These are phyloP conservation scores for Colletotrichum noveboracense DNA, from an alignment of 2,329 filamentous ascomycete species.

Conservation along the genomic window DNA sequence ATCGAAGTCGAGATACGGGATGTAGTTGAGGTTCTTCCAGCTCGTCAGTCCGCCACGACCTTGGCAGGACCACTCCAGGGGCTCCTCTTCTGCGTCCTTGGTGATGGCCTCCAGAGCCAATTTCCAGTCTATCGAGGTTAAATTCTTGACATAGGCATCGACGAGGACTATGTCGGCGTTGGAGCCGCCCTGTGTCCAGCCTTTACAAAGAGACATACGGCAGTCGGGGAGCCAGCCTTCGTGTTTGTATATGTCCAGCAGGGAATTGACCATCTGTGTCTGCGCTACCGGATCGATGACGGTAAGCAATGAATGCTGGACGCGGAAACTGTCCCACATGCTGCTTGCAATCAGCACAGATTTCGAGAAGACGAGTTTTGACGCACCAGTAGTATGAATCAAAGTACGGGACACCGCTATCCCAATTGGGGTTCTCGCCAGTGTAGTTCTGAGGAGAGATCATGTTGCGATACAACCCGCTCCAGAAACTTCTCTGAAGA, in stretches of 20 bases:
- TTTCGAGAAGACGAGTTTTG: background rate
- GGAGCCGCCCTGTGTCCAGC: conserved; percentile 71
- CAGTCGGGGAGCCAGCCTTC: conserved; percentile 73
- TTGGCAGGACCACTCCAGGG: conserved; percentile 67
- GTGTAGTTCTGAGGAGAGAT: conserved; percentile 72
- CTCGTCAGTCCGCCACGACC: conserved; percentile 69
- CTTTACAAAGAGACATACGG: conserved; percentile 70
- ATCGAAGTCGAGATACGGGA: conserved; percentile 68
- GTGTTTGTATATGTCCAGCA: conserved; percentile 69
- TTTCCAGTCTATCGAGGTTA: conserved; percentile 63
- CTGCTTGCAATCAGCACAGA: background rate
- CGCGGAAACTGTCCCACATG: conserved; percentile 70
- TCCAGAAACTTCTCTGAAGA: conserved; percentile 65
- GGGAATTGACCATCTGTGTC: conserved; percentile 64
- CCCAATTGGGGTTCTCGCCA: conserved; percentile 67
- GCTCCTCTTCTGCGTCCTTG: conserved; percentile 67
- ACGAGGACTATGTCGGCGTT: conserved; percentile 69
- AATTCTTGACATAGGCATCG: conserved; percentile 67
- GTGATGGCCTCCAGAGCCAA: conserved; percentile 68
- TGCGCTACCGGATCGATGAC: conserved; percentile 66
- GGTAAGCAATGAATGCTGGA: conserved; percentile 67
- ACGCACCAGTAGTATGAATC: conserved; percentile 53
- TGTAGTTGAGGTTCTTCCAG: conserved; percentile 70
- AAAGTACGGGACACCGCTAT: conserved; percentile 66
- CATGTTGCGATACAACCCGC: conserved; percentile 64